These are phyloP conservation scores for Monilinia vaccinii-corymbosi DNA, from an alignment of 2,329 filamentous ascomycete species.

Conservation along the genomic window DNA sequence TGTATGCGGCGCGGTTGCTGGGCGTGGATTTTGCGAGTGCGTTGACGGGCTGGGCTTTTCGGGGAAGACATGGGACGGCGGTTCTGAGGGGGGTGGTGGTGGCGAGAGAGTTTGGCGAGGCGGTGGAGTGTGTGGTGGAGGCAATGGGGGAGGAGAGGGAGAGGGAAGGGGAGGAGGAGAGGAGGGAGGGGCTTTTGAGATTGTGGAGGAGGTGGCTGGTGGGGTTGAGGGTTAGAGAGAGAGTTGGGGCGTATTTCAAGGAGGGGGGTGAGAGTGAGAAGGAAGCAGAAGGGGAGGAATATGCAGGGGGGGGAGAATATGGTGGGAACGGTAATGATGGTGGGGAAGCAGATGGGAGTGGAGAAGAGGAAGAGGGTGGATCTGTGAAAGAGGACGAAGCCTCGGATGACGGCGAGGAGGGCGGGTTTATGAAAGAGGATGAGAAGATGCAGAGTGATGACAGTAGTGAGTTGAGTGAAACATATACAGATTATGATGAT, in stretches of 20 bases:
- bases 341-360: slow-evolving; percentile 38
- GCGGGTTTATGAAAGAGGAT: slow-evolving; percentile 17
- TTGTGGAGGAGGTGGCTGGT: slow-evolving; percentile 72
- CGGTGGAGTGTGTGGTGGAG: slow-evolving; percentile 58
- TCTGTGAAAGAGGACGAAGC: slow-evolving; percentile 15
- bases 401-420: background rate
- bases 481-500: slow-evolving; percentile 22
- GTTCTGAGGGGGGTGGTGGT: slow-evolving; percentile 72
- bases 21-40: slow-evolving; percentile 83
- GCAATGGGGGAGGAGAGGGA: slow-evolving; percentile 58
- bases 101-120: slow-evolving; percentile 61
- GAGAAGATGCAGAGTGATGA: slow-evolving; percentile 36
- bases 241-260: slow-evolving; percentile 25
- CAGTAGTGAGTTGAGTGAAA: slow-evolving; percentile 7
- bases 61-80: slow-evolving; percentile 76
- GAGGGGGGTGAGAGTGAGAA: slow-evolving; percentile 29
- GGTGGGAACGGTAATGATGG: slow-evolving; percentile 45
- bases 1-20: slow-evolving; percentile 63
- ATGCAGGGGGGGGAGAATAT: slow-evolving; percentile 37
- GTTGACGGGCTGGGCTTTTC: slow-evolving; percentile 83
- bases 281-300: slow-evolving; percentile 45
- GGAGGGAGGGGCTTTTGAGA: slow-evolving; percentile 51
- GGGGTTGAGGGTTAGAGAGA: slow-evolving; percentile 46
- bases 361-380: slow-evolving; percentile 49
- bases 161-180: slow-evolving; percentile 54